phyloP scores from a whole-genome alignment of 768 basidiomycete genomes.

The Holtermanniella nyarrowii region DNA sequence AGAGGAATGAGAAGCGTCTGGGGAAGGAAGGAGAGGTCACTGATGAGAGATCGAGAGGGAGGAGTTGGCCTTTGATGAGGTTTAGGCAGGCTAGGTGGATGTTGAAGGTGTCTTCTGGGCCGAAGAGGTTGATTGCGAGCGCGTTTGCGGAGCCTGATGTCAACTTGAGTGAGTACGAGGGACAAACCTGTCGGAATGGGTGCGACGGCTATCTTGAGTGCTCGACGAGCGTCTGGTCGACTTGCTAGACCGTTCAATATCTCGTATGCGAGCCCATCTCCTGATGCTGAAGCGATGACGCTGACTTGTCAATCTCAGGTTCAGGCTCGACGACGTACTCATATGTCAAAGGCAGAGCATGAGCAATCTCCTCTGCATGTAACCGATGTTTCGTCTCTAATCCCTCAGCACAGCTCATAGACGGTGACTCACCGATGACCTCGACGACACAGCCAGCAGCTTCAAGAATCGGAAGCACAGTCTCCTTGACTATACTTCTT shows the following conservation, averaged over 20 bases:
- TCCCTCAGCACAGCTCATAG: not conserved
- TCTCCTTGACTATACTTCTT: slow-evolving; percentile 21
- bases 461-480: slow-evolving; percentile 34
- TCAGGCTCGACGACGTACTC: slow-evolving; percentile 25
- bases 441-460: slow-evolving; percentile 35
- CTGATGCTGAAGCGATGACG: slow-evolving; percentile 36
- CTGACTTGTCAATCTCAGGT: slow-evolving; percentile 7
- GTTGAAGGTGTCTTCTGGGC: slow-evolving; percentile 35
- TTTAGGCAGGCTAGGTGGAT: slow-evolving; percentile 36
- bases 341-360: slow-evolving; percentile 22
- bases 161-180: not conserved
- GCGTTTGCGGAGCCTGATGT: slow-evolving; percentile 35
- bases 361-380: slow-evolving; percentile 37
- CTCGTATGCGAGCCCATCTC: slow-evolving; percentile 41
- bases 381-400: slow-evolving; percentile 36
- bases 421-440: slow-evolving; percentile 23
- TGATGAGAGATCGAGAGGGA: slow-evolving; percentile 37
- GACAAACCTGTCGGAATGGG: slow-evolving; percentile 39
- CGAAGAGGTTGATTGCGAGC: slow-evolving; percentile 34
- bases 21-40: slow-evolving; percentile 26
- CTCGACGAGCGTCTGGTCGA: slow-evolving; percentile 32
- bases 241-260: slow-evolving; percentile 38
- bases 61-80: slow-evolving; percentile 34
- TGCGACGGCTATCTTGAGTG: slow-evolving; percentile 34
- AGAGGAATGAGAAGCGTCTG: slow-evolving; percentile 30